Evolutionary conservation across 352 stramenopile species (phyloP).

Genomic region (Globisporangium rhizosaccharum): DNA sequence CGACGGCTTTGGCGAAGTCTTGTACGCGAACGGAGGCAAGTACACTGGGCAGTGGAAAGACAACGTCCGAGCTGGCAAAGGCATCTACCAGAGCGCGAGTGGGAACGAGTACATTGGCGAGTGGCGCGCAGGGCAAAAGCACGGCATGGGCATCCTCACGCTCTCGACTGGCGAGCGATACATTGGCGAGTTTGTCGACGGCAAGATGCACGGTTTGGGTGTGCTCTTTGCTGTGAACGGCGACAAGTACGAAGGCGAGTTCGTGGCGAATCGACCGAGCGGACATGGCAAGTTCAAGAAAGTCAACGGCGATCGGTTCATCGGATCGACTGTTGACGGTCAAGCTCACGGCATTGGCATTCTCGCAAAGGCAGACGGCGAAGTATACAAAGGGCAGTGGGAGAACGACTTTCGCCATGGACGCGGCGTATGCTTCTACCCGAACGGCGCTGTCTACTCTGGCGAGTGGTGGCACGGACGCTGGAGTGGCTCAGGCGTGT

Average conservation of each 20-base stretch:
- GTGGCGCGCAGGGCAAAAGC: slow-evolving; percentile 67
- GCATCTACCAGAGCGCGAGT: slow-evolving; percentile 53
- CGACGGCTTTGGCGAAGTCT: slow-evolving; percentile 83
- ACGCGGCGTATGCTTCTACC: slow-evolving; percentile 66
- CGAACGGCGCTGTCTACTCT: slow-evolving; percentile 70
- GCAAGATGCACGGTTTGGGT: slow-evolving; percentile 73
- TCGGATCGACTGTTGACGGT: slow-evolving; percentile 60
- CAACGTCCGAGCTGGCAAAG: slow-evolving; percentile 61
- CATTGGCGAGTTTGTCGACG: slow-evolving; percentile 73
- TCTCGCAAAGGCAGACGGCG: slow-evolving; percentile 69
- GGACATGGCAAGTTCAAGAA: slow-evolving; percentile 66
- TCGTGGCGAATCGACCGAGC: slow-evolving; percentile 30
- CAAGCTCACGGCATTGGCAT: slow-evolving; percentile 72
- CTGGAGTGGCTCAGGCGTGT: slow-evolving; percentile 52
- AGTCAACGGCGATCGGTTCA: slow-evolving; percentile 58
- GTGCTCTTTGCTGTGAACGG: slow-evolving; percentile 59
- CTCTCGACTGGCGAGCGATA: slow-evolving; percentile 81
- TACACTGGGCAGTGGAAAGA: slow-evolving; percentile 83
- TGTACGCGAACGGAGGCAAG: slow-evolving; percentile 71
- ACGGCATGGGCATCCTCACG: slow-evolving; percentile 80
- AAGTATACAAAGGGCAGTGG: slow-evolving; percentile 89
- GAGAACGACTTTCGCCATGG: slow-evolving; percentile 53
- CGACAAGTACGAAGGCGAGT: slow-evolving; percentile 82
- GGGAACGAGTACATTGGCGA: slow-evolving; percentile 66
- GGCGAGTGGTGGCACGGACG: slow-evolving; percentile 60